Conservation (phyloP, 768 basidiomycete genomes). For the Agaricus sinodeliciosus region DNA sequence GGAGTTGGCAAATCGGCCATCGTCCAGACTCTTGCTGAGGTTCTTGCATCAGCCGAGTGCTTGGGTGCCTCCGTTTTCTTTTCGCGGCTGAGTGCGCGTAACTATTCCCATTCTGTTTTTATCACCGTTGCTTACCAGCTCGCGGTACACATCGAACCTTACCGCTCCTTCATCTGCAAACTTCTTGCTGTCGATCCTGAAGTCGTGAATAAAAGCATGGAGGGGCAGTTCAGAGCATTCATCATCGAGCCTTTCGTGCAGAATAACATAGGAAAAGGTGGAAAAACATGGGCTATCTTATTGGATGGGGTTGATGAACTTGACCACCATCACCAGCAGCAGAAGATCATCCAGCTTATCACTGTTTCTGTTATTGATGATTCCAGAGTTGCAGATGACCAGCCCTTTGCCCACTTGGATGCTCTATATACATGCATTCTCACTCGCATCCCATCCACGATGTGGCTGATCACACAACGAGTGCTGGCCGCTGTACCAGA, state of each 20-base stretch:
- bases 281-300: no score
- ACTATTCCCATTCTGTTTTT: background rate
- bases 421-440: background rate
- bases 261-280: no score
- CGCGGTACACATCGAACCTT: background rate
- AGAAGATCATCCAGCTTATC: no score
- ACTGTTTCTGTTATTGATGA: no score
- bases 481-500: background rate
- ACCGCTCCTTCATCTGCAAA: no score
- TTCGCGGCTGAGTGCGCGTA: background rate
- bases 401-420: background rate
- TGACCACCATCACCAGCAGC: no score
- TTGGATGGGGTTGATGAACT: no score
- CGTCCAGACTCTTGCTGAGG: background rate
- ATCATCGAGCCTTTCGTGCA: no score
- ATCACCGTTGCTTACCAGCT: background rate
- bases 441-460: background rate
- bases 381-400: no score
- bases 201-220: no score
- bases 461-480: background rate
- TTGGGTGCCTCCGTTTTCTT: conserved; percentile 4
- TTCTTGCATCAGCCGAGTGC: background rate
- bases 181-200: no score
- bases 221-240: no score
- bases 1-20: conserved; percentile 1